A percentile compares a stretch with the other conserved stretches of the same genome.
Conservation (phyloP, 2,329 filamentous ascomycete species). For the Furcasterigmium furcatum region DNA sequence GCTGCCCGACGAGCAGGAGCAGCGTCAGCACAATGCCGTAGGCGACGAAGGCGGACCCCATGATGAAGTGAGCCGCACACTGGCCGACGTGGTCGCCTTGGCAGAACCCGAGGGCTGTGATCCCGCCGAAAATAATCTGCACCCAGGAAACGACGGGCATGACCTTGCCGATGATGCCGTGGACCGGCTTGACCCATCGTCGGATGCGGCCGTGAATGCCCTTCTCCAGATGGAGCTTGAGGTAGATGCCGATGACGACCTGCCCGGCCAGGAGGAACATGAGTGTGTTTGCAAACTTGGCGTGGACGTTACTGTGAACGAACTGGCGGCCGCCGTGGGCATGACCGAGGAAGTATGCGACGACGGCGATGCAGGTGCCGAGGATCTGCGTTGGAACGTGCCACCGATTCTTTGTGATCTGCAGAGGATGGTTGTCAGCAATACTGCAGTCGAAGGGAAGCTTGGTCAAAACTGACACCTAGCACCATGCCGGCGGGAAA, state of each 20-base stretch:
- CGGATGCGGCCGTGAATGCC: conserved; percentile 80
- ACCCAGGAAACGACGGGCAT: conserved; percentile 87
- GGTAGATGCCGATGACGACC: conserved; percentile 77
- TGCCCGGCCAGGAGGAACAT: conserved; percentile 79
- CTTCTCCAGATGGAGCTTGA: conserved; percentile 84
- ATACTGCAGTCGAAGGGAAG: background rate
- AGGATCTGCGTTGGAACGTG: conserved; percentile 85
- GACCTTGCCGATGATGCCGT: conserved; percentile 80
- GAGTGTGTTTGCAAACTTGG: conserved; percentile 73
- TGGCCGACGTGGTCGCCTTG: conserved; percentile 88
- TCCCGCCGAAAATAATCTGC: conserved; percentile 95
- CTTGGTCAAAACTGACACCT: conserved; percentile 57
- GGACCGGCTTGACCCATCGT: conserved; percentile 65
- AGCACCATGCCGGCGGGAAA: conserved; percentile 96
- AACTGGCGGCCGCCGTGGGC: conserved; percentile 88
- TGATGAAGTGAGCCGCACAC: conserved; percentile 95
- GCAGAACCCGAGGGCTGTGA: conserved; percentile 89
- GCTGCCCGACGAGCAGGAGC: conserved; percentile 81
- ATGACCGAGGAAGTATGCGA: conserved; percentile 91
- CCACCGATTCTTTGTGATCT: conserved; percentile 89
- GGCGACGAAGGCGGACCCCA: conserved; percentile 94
- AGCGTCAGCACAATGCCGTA: conserved; percentile 89
- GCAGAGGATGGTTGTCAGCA: conserved; percentile 12
- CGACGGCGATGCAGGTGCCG: conserved; percentile 70
- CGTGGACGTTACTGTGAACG: conserved; percentile 69